Percentiles rank a stretch among this genome's conserved stretches.
Conservation (phyloP, 257 asterid species). For the Anisodus tanguticus region DNA sequence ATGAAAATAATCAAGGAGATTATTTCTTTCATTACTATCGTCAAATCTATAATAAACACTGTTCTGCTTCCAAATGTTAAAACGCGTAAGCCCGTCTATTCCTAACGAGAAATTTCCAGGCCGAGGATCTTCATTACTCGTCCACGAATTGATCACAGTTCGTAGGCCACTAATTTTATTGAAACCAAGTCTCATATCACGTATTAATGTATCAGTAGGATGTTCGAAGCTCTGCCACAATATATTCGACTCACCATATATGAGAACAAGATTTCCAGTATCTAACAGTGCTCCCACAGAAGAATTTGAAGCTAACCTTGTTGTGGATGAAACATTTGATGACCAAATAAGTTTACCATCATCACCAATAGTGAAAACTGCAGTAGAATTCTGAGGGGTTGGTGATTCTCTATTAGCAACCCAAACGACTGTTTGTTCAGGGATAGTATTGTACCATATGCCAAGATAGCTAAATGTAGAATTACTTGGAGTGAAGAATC, state of each 20-base stretch:
- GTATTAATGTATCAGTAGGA: conserved; percentile 1
- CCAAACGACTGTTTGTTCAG: conserved; percentile 28
- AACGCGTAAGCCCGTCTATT: background rate
- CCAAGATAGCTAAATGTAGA: conserved; percentile 22
- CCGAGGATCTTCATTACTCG: background rate
- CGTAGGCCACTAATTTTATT: background rate
- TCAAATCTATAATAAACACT: background rate
- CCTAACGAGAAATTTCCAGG: conserved; percentile 29
- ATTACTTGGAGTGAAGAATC: conserved; percentile 29
- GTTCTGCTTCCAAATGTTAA: conserved; percentile 1
- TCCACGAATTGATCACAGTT: conserved; percentile 21
- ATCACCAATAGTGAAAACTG: background rate
- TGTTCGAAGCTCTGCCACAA: conserved; percentile 20
- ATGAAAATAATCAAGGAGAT: no score
- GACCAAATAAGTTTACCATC: conserved; percentile 30
- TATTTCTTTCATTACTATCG: background rate
- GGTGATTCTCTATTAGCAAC: conserved; percentile 34
- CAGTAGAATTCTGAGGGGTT: background rate
- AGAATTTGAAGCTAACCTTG: background rate
- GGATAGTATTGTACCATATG: conserved; percentile 18
- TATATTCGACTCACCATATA: background rate
- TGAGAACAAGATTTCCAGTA: conserved; percentile 4
- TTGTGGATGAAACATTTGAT: conserved; percentile 22
- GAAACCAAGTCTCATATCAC: background rate
- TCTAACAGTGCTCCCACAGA: conserved; percentile 3